Conservation (phyloP, 441 rosid species). For the Codiaeum variegatum region DNA sequence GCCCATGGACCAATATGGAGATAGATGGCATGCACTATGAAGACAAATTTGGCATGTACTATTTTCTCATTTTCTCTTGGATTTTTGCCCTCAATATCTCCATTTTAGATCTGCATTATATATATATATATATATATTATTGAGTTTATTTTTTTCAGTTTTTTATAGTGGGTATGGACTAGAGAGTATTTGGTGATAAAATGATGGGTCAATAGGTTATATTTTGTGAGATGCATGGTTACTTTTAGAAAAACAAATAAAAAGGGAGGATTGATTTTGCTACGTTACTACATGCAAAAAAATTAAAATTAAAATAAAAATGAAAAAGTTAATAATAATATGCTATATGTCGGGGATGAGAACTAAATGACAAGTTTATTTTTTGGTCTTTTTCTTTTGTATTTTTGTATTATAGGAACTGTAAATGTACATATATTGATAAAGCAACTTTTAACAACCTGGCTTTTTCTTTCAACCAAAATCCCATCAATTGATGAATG, state of each 20-base stretch:
- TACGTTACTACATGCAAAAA: conserved; percentile 3
- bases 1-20: background rate
- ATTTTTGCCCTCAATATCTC: background rate
- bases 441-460: conserved; percentile 13
- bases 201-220: background rate
- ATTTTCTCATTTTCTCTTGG: conserved; percentile 10
- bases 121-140: too few relatives aligned
- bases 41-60: conserved; percentile 5
- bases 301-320: background rate
- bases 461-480: conserved; percentile 1
- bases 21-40: too few relatives aligned
- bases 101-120: background rate
- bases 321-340: too few relatives aligned
- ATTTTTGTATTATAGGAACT: conserved; percentile 11
- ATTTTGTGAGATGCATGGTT: conserved; percentile 1
- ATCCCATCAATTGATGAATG: background rate
- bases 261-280: background rate
- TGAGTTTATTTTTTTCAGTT: too few relatives aligned
- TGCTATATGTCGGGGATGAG: conserved; percentile 4
- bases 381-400: conserved; percentile 14
- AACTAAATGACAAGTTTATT: background rate
- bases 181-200: background rate
- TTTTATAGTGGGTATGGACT: background rate
- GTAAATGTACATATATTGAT: background rate
- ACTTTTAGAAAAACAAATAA: background rate